These are phyloP conservation scores for Calonectria montana DNA, from an alignment of 2,329 filamentous ascomycete genomes.

Conservation along the genomic window DNA sequence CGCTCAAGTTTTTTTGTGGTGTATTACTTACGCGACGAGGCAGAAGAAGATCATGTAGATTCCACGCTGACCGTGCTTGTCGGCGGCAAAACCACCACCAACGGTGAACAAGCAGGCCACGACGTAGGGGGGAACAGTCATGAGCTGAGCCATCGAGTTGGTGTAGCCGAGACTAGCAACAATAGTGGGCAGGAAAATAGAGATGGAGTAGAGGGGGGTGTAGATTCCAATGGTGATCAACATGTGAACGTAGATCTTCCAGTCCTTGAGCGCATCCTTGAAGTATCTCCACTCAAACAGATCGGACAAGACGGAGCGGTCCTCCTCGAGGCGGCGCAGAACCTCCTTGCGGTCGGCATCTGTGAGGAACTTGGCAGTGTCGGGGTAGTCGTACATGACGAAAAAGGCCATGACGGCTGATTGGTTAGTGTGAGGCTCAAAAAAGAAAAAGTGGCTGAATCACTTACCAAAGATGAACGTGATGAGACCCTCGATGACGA, in stretches of 20 bases:
- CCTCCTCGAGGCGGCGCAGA: slow-evolving; percentile 54
- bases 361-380: slow-evolving; percentile 60
- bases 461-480: slow-evolving; percentile 56
- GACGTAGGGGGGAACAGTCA: slow-evolving; percentile 53
- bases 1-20: background rate
- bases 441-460: background rate
- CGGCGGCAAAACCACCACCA: slow-evolving; percentile 56
- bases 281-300: slow-evolving; percentile 67
- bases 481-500: slow-evolving; percentile 73
- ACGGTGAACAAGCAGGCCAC: slow-evolving; percentile 52
- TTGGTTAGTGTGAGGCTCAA: slow-evolving; percentile 4
- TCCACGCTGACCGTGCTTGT: slow-evolving; percentile 49
- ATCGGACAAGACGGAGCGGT: slow-evolving; percentile 62
- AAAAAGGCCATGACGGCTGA: slow-evolving; percentile 61
- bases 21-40: slow-evolving; percentile 45
- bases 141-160: slow-evolving; percentile 51
- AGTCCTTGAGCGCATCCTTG: slow-evolving; percentile 68
- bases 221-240: slow-evolving; percentile 70
- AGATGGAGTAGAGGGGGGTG: slow-evolving; percentile 53
- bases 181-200: slow-evolving; percentile 52
- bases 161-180: slow-evolving; percentile 51
- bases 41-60: slow-evolving; percentile 54
- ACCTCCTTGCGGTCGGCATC: slow-evolving; percentile 57
- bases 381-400: slow-evolving; percentile 70
- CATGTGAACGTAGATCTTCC: slow-evolving; percentile 67